Percentiles rank a stretch among this genome's conserved stretches.
These are phyloP conservation scores for Pachysolen tannophilus DNA, from an alignment of 805 yeast genomes.

Conservation along the genomic window DNA sequence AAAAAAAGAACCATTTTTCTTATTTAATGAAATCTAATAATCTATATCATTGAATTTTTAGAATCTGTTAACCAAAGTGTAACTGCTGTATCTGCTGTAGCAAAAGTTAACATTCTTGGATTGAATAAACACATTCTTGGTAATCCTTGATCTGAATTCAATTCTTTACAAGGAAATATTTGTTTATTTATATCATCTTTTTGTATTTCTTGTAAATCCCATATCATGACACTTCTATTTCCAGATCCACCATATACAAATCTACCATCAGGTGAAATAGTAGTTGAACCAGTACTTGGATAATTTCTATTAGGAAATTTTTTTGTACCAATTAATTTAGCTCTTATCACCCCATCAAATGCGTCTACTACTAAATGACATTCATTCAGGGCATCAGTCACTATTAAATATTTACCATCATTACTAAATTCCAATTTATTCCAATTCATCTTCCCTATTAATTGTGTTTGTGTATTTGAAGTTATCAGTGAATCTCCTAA, in stretches of 20 bases:
- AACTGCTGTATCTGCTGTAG: conserved; percentile 54
- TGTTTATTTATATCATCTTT: background rate
- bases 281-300: conserved; percentile 47
- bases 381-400: conserved; percentile 46
- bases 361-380: conserved; percentile 64
- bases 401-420: conserved; percentile 56
- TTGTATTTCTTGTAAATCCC: conserved; percentile 29
- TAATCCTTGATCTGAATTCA: conserved; percentile 17
- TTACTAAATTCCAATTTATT: conserved; percentile 71
- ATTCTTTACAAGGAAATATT: conserved; percentile 14
- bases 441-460: no score
- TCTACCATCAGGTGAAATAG: conserved; percentile 63
- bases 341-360: conserved; percentile 46
- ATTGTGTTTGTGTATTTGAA: conserved; percentile 13
- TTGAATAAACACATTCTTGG: conserved; percentile 50
- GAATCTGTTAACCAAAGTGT: conserved; percentile 32
- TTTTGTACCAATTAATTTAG: conserved; percentile 38
- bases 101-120: conserved; percentile 52
- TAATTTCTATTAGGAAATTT: conserved; percentile 32
- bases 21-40: background rate
- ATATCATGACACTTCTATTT: conserved; percentile 41
- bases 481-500: conserved; percentile 13
- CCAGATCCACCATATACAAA: conserved; percentile 55
- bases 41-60: conserved; percentile 2
- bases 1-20: no score